These are phyloP conservation scores for Berkeleyomyces basicola DNA, from an alignment of 2,329 filamentous ascomycete species.

Conservation along the genomic window DNA sequence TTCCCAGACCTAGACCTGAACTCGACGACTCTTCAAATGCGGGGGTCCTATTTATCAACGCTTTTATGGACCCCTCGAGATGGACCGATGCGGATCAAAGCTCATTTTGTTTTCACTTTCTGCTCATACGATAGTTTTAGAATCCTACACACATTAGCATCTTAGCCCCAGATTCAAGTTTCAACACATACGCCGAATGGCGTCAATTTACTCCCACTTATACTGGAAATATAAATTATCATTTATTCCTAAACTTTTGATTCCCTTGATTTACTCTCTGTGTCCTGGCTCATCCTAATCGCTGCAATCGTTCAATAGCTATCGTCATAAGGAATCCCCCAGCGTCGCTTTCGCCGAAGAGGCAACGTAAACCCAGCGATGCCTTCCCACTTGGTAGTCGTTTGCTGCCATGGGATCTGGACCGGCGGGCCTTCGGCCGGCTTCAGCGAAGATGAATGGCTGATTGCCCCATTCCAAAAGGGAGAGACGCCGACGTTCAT, in stretches of 20 bases:
- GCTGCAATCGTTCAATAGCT: background rate
- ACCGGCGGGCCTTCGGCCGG: slow-evolving; percentile 38
- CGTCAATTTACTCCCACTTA: background rate
- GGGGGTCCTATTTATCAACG: background rate
- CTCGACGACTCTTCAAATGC: background rate
- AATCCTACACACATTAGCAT: background rate
- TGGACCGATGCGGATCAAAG: background rate
- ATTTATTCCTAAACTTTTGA: background rate
- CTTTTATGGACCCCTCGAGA: background rate
- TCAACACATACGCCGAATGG: background rate
- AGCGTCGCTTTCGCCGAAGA: background rate
- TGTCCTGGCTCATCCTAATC: background rate
- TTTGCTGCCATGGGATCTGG: slow-evolving; percentile 78
- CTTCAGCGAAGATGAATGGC: slow-evolving; percentile 43
- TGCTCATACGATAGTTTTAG: background rate
- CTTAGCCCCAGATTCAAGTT: background rate
- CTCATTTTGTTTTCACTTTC: background rate
- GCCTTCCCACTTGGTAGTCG: slow-evolving; percentile 46
- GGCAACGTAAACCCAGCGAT: slow-evolving; percentile 15
- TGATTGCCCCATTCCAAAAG: slow-evolving; percentile 60
- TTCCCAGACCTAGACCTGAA: background rate
- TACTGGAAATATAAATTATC: background rate
- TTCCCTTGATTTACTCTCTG: background rate
- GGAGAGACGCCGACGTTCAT: slow-evolving; percentile 68
- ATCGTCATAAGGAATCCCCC: background rate